Evolutionary conservation across 2,329 filamentous ascomycete genomes (phyloP).

Genomic region (Thielaviopsis ethacetica): DNA sequence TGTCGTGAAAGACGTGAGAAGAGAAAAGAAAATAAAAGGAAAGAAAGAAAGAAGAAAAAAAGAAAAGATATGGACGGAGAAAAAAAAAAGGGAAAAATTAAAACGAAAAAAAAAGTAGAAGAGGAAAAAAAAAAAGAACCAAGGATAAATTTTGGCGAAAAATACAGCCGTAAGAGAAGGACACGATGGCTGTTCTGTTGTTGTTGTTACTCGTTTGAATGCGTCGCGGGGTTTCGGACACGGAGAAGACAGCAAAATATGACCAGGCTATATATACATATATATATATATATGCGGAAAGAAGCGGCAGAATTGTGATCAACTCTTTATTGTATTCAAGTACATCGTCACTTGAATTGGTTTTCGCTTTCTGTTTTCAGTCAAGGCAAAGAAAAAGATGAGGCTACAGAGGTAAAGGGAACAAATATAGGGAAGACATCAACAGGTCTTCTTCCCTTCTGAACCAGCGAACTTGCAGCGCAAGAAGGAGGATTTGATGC

Average conservation of each 20-base stretch:
- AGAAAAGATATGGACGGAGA: too few species aligned
- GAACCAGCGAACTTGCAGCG: too few species aligned
- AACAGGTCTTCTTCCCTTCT: too few species aligned
- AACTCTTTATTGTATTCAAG: not conserved
- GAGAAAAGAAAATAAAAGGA: not conserved
- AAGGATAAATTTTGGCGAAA: not conserved
- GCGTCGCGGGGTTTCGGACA: conserved; percentile 9
- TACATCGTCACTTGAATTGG: too few species aligned
- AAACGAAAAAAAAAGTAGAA: not conserved
- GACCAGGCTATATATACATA: not conserved
- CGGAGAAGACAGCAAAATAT: not conserved
- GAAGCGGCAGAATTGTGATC: not conserved
- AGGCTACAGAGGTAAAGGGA: too few species aligned
- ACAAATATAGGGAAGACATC: too few species aligned
- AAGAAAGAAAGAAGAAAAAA: too few species aligned
- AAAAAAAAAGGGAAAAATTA: not conserved
- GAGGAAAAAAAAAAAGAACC: not conserved
- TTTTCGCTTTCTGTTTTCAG: too few species aligned
- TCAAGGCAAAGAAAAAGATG: too few species aligned
- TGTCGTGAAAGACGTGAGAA: not conserved
- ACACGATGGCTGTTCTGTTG: conserved; percentile 10
- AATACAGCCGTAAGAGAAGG: conserved; percentile 9
- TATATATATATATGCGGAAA: not conserved
- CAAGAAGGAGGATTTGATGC: too few species aligned
- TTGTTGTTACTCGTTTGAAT: not conserved